Conservation (phyloP, 441 rosid genomes). For the Syzygium malaccense region DNA sequence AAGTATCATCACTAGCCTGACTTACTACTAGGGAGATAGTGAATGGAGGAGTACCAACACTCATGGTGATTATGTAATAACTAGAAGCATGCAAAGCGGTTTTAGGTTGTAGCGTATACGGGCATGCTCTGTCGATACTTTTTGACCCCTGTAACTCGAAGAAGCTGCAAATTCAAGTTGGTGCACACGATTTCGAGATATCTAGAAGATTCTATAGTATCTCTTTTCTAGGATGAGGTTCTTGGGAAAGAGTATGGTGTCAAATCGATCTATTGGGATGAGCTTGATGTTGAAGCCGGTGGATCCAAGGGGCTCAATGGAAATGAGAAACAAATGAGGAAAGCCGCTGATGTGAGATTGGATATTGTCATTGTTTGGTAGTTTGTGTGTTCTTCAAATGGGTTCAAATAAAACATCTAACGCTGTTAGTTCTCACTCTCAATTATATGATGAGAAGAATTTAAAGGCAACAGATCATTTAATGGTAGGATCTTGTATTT, state of each 20-base stretch:
- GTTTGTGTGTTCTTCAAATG: neutral
- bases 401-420: neutral
- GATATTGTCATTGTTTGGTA: neutral
- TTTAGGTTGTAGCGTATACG: neutral
- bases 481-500: neutral
- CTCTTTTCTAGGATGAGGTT: neutral
- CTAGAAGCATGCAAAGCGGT: neutral
- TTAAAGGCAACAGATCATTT: neutral
- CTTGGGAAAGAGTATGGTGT: neutral
- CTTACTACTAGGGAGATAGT: neutral
- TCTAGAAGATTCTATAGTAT: neutral
- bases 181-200: neutral
- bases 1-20: neutral
- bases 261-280: neutral
- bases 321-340: neutral
- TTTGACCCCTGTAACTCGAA: neutral
- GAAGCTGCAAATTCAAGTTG: neutral
- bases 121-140: neutral
- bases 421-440: neutral
- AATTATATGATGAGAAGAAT: neutral
- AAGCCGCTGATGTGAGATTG: slow-evolving; percentile 6
- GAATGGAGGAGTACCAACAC: neutral
- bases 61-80: neutral
- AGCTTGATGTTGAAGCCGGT: neutral
- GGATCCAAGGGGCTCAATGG: neutral